Conservation (phyloP, 768 basidiomycete species). For the Tylopilus balloui region DNA sequence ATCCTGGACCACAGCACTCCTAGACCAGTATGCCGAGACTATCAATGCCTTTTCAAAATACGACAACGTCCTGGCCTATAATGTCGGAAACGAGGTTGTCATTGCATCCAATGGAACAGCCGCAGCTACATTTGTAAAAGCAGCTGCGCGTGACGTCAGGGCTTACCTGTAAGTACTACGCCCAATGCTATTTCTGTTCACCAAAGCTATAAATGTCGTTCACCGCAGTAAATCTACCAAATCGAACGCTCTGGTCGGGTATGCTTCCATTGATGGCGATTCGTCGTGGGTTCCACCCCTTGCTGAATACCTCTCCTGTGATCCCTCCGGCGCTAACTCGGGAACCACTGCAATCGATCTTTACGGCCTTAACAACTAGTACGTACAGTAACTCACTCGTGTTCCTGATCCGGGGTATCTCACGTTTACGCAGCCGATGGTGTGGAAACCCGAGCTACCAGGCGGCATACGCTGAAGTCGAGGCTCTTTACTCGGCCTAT, state of each 20-base stretch:
- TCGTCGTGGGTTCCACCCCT: slow-evolving; percentile 57
- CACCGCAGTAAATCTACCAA: slow-evolving; percentile 52
- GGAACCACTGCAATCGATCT: slow-evolving; percentile 70
- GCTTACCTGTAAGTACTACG: slow-evolving; percentile 66
- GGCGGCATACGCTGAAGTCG: slow-evolving; percentile 51
- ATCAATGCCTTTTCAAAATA: slow-evolving; percentile 80
- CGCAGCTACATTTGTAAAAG: slow-evolving; percentile 79
- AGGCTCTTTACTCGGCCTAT: slow-evolving; percentile 53
- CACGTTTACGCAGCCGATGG: slow-evolving; percentile 57
- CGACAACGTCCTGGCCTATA: slow-evolving; percentile 85
- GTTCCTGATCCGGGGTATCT: background rate
- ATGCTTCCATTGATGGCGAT: slow-evolving; percentile 78
- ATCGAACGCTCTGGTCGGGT: slow-evolving; percentile 70
- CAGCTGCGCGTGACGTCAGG: slow-evolving; percentile 84
- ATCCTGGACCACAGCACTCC: slow-evolving; percentile 76
- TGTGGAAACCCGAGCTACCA: slow-evolving; percentile 66
- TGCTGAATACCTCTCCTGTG: slow-evolving; percentile 80
- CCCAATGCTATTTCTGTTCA: background rate
- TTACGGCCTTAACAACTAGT: slow-evolving; percentile 88
- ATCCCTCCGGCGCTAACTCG: slow-evolving; percentile 47
- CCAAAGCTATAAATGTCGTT: no score
- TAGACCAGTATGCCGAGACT: slow-evolving; percentile 72
- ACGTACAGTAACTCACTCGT: slow-evolving; percentile 26
- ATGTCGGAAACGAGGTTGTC: slow-evolving; percentile 85
- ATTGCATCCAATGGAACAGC: slow-evolving; percentile 48